Evolutionary conservation across 2,329 filamentous ascomycete genomes (phyloP).

Genomic region (Fusarium sp.): DNA sequence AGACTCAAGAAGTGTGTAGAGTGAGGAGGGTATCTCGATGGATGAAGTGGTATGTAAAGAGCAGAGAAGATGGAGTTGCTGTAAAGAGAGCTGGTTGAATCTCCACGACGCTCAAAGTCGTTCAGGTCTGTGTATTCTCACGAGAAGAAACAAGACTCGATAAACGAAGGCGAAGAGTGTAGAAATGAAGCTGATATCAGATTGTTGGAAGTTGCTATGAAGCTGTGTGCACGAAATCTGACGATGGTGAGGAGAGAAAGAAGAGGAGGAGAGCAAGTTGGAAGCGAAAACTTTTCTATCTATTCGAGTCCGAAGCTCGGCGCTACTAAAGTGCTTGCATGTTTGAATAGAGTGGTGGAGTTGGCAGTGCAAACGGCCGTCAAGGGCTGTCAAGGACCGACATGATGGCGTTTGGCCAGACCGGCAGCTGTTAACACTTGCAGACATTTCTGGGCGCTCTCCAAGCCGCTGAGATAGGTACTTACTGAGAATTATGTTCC

Average conservation of each 20-base stretch:
- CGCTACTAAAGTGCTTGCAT: not conserved
- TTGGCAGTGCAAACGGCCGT: constrained; percentile 10
- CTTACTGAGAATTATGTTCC: no score
- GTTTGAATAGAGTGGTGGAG: not conserved
- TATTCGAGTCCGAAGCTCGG: not conserved
- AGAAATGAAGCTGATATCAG: constrained; percentile 12
- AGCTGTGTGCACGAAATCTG: constrained; percentile 9
- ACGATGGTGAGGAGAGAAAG: constrained; percentile 4
- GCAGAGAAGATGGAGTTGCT: not conserved
- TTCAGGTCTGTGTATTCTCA: not conserved
- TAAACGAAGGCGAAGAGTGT: not conserved
- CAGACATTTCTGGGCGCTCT: not conserved
- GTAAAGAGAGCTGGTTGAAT: not conserved
- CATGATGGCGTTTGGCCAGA: not conserved
- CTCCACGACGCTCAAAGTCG: not conserved
- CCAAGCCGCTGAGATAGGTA: not conserved
- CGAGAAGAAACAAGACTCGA: not conserved
- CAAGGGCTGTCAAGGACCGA: not conserved
- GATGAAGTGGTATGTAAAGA: not conserved
- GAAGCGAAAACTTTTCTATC: not conserved
- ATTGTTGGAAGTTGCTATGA: constrained; percentile 7
- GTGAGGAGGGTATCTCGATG: not conserved
- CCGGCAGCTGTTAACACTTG: not conserved
- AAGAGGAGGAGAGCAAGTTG: not conserved
- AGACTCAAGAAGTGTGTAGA: not conserved